These are phyloP conservation scores for Petunia hybrid DNA, from an alignment of 305 asterid genomes.

Conservation along the genomic window DNA sequence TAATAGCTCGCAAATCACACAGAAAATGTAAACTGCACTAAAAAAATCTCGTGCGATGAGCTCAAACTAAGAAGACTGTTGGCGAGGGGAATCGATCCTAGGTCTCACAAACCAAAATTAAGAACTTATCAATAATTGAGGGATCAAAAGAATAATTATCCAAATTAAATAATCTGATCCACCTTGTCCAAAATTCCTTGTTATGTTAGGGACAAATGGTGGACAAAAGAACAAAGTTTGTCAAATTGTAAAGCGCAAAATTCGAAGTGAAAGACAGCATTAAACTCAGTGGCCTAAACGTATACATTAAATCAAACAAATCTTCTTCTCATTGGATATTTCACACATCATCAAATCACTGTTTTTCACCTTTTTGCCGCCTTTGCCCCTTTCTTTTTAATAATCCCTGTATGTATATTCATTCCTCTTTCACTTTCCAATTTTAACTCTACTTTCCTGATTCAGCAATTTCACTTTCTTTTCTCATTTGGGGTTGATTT, in stretches of 20 bases:
- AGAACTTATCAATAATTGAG: not conserved
- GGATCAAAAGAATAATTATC: not conserved
- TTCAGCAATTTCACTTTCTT: not conserved
- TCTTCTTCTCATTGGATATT: not conserved
- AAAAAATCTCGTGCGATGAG: too few species aligned
- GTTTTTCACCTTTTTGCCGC: slow-evolving; percentile 19
- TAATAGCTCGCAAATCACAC: too few species aligned
- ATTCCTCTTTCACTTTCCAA: not conserved
- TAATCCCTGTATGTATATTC: not conserved
- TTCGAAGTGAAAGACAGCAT: slow-evolving; percentile 21
- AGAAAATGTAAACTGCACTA: too few species aligned
- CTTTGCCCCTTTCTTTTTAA: not conserved
- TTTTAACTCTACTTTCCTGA: not conserved
- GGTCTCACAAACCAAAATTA: too few species aligned
- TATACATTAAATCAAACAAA: not conserved
- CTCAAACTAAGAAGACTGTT: too few species aligned
- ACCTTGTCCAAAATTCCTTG: not conserved
- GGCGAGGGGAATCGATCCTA: too few species aligned
- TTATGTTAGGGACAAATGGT: not conserved
- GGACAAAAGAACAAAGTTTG: slow-evolving; percentile 13
- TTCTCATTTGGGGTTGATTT: not conserved
- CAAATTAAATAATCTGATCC: not conserved
- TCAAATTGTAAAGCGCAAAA: slow-evolving; percentile 19
- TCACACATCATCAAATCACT: not conserved
- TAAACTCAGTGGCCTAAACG: slow-evolving; percentile 14